A percentile compares a stretch with the other conserved stretches of the same genome.
These are phyloP conservation scores for Colletotrichum neosansevieriae DNA, from an alignment of 2,329 filamentous ascomycete species.

Conservation along the genomic window DNA sequence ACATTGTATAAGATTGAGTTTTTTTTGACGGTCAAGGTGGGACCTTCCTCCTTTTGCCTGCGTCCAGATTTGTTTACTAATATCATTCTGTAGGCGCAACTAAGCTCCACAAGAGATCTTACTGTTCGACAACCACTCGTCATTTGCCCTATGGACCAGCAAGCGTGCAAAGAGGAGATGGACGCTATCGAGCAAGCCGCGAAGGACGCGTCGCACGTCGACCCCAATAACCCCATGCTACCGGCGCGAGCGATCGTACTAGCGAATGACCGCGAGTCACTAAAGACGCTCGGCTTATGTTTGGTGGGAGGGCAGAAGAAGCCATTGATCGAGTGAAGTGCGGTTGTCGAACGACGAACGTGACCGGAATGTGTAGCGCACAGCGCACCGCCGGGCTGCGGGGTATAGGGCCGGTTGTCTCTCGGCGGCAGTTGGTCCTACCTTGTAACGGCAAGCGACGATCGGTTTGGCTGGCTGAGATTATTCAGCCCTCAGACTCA, in stretches of 20 bases:
- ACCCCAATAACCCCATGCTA: constrained; percentile 92
- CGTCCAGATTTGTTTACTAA: constrained; percentile 40
- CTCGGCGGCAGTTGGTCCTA: constrained; percentile 3
- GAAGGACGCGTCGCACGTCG: constrained; percentile 89
- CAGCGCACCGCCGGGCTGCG: constrained; percentile 16
- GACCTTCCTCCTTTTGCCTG: constrained; percentile 21
- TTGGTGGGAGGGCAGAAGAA: constrained; percentile 74
- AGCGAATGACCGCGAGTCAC: constrained; percentile 76
- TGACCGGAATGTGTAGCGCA: constrained; percentile 15
- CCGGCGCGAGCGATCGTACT: constrained; percentile 86
- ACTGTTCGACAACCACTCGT: constrained; percentile 91
- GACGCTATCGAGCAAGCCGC: constrained; percentile 97
- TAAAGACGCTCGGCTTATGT: constrained; percentile 72
- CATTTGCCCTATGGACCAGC: constrained; percentile 94
- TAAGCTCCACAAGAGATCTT: constrained; percentile 90
- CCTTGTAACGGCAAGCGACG: constrained; percentile 16
- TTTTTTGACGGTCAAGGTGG: constrained; percentile 92
- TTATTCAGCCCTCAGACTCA: not conserved
- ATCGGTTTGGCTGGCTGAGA: constrained; percentile 8
- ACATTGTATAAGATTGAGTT: constrained; percentile 99
- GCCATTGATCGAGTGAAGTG: constrained; percentile 69
- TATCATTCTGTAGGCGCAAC: constrained; percentile 74
- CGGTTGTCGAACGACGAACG: not conserved
- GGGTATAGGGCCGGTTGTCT: constrained; percentile 21
- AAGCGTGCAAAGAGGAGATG: constrained; percentile 98